Base-by-base conservation (phyloP, 2,329 filamentous ascomycete genomes). In the Xylaria hypoxylon region DNA sequence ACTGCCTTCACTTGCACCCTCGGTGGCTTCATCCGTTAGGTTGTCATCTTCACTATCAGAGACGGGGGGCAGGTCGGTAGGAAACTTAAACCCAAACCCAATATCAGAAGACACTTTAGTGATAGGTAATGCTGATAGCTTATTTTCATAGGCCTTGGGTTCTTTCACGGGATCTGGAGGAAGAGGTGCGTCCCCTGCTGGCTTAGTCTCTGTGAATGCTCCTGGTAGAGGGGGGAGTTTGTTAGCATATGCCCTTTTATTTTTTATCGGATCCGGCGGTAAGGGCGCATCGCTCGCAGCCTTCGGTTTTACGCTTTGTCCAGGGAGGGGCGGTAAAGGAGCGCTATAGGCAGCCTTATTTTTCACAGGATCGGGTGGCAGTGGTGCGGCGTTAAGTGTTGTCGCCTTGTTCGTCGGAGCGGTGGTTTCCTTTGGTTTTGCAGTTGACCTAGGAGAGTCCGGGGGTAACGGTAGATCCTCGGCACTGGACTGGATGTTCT, bases 1-100 rank as follows among this genome's bases (percentile, higher is more conserved):
- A 67, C 88, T 90, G 15, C 88, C 88, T 72, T 87, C 85, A 52
- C 78, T 82, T 0, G 66, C 78, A 8, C 66, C 77, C 7, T 87
- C 86, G 0, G 81, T 84, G 6, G 74, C 83, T 42, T 13, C 84
- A 84, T 22, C 58, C 24, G 33, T 65, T 17, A 52, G 44, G 33
- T 82, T 80, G 8, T 81, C 80, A n/a, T 81, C 82, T 33, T 83
- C 80, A 64, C 70, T 77, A 72, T 77, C 76, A 1, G 76, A 75
- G 28, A 76, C 68, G 1, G 76, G 75, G 10, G 72, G 76, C 5
- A 71, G 69, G n/a, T 74, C 70, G 2, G 73, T 73, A 17, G 76
- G 75, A 40, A 78, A 77, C 50, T 72, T 75, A 52, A 77, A 77
- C 1, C 73, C 74, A 19, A 71, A 73, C 44, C 66, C 61, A 15